Evolutionary conservation across 1,139 yeast species (phyloP), one percentile per base, ranked within the genome.

Genomic region (Hansenula anomala): DNA sequence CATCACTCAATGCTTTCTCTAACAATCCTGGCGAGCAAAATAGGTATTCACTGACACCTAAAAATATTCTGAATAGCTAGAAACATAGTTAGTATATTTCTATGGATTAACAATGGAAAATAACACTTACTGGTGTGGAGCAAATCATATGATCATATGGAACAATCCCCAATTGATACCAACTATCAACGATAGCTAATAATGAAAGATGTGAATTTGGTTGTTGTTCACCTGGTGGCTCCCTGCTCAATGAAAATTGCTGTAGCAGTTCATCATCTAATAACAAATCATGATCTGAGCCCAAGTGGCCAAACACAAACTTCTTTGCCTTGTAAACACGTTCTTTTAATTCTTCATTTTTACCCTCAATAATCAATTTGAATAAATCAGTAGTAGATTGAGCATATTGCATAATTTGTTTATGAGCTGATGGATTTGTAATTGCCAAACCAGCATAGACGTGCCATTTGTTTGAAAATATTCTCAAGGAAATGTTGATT

Each of bases 121-220:
- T 20, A 20, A 20, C 3, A 31, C 34, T 25, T n/a, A 33, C 25
- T 3, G 98, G 98, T 0, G 98, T 92, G 1, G 97, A 88, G 58
- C 98, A 92, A 47, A 92, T 90, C 65, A 90, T 90, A 60, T 92
- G 98, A 58, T 90, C 97, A 56, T 92, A 90, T 2, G 98, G 98
- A 17, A 85, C 80, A 33, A 92, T 88, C 1, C 84, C 85, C 36
- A 88, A 64, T 48, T 81, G 80, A 54, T 73, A 75, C 98, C 98
- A 92, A 56, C 95, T 83, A 61, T 92, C 98, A 2, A 88, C 97
- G 37, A 92, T 89, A 2, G 95, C 95, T 40, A 92, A 66, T 33
- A 92, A 63, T 3, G 96, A 84, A 40, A 92, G 65, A 60, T 92
- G 98, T 2, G 96, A 87, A 60, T 92, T 92, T 35, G 95, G 95